phyloP scores from a whole-genome alignment of 2,329 filamentous ascomycete species.

The Alternaria novae-zelandiae region DNA sequence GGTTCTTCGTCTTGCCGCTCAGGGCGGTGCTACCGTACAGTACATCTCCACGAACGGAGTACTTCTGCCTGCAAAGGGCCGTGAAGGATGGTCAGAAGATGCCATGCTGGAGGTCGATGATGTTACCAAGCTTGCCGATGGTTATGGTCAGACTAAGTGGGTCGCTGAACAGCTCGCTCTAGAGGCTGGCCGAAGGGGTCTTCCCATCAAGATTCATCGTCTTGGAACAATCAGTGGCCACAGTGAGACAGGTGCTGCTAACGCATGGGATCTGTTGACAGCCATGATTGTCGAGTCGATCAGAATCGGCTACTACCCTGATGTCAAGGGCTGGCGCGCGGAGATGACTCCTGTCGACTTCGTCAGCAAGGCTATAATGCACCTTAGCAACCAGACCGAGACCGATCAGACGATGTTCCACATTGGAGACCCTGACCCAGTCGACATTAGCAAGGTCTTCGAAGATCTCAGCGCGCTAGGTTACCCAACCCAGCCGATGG shows the following conservation, averaged over 20 bases:
- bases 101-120: conserved; percentile 70
- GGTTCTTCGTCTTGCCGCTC: conserved; percentile 72
- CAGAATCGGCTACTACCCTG: conserved; percentile 71
- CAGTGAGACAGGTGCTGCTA: conserved; percentile 75
- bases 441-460: conserved; percentile 71
- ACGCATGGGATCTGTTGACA: conserved; percentile 78
- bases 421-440: conserved; percentile 73
- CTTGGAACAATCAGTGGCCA: conserved; percentile 81
- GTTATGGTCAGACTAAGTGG: conserved; percentile 83
- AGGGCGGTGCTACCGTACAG: conserved; percentile 73
- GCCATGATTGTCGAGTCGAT: conserved; percentile 79
- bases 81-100: conserved; percentile 74
- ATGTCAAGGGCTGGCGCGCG: conserved; percentile 75
- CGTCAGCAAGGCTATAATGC: conserved; percentile 75
- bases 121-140: conserved; percentile 72
- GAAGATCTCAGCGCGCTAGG: conserved; percentile 69
- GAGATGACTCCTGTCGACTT: conserved; percentile 89
- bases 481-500: conserved; percentile 70
- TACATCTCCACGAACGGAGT: conserved; percentile 84
- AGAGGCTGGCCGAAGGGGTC: conserved; percentile 70
- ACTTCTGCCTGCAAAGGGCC: conserved; percentile 66
- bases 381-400: conserved; percentile 69
- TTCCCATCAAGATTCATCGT: conserved; percentile 74
- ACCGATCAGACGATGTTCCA: conserved; percentile 73
- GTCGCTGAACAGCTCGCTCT: conserved; percentile 77